These are phyloP conservation scores for Mycena amicta DNA, from an alignment of 768 basidiomycete species.

Conservation along the genomic window DNA sequence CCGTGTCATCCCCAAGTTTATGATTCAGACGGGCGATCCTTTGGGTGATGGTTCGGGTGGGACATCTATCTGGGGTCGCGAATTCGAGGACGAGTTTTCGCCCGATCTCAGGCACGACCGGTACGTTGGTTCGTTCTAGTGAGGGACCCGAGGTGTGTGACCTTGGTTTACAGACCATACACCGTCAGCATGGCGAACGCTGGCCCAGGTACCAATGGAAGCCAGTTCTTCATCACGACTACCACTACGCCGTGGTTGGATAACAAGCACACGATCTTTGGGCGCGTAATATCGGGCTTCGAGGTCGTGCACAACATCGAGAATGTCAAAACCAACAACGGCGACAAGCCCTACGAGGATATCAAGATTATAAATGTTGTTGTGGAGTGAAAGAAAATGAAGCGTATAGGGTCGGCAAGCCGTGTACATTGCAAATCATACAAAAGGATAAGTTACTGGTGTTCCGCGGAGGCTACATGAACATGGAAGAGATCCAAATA, in stretches of 20 bases:
- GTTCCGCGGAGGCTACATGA: constrained; percentile 1
- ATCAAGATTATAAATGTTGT: constrained; percentile 87
- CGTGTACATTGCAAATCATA: too few species aligned
- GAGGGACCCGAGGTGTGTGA: constrained; percentile 6
- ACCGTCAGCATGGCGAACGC: constrained; percentile 96
- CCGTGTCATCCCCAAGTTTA: constrained; percentile 97
- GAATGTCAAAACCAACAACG: constrained; percentile 82
- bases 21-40: constrained; percentile 97
- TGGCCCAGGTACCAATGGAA: constrained; percentile 88
- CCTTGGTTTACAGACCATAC: constrained; percentile 69
- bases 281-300: constrained; percentile 81
- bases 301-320: constrained; percentile 93
- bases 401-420: too few species aligned
- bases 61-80: constrained; percentile 83
- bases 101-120: constrained; percentile 90
- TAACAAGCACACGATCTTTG: constrained; percentile 91
- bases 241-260: constrained; percentile 93
- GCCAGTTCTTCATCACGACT: constrained; percentile 98
- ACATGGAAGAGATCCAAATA: constrained; percentile 5
- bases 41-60: constrained; percentile 95
- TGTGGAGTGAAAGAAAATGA: constrained; percentile 50
- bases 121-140: constrained; percentile 40
- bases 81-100: constrained; percentile 93
- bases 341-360: constrained; percentile 90
- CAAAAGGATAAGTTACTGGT: background rate